Conservation (phyloP, 2,329 filamentous ascomycete genomes). For the Anisogramma anomala region DNA sequence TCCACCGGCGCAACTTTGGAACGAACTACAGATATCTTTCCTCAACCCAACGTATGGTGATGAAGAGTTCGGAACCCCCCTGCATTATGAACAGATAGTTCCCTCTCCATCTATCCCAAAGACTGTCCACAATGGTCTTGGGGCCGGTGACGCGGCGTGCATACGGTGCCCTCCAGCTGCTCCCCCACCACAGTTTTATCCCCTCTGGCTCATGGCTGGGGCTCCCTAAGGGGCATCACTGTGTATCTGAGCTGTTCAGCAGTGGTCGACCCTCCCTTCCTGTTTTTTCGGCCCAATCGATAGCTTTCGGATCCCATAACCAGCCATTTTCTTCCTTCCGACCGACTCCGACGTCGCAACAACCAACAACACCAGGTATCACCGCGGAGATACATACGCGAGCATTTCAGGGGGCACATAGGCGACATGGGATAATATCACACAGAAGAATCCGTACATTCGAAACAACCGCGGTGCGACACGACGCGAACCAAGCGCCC, state of each 20-base stretch:
- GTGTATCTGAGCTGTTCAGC: slow-evolving; percentile 14
- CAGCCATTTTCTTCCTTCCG: slow-evolving; percentile 4
- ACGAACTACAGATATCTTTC: neutral
- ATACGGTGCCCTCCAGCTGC: slow-evolving; percentile 23
- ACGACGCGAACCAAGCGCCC: slow-evolving; percentile 13
- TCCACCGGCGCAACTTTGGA: neutral
- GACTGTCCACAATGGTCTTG: slow-evolving; percentile 32
- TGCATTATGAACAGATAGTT: slow-evolving; percentile 8
- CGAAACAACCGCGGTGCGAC: slow-evolving; percentile 17
- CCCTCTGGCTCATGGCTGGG: slow-evolving; percentile 15
- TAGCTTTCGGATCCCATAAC: neutral
- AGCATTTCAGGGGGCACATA: slow-evolving; percentile 10
- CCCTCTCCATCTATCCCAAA: neutral
- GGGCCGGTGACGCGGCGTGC: slow-evolving; percentile 33
- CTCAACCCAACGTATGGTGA: slow-evolving; percentile 4
- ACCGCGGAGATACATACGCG: slow-evolving; percentile 2
- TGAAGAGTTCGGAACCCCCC: slow-evolving; percentile 5
- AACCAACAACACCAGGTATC: slow-evolving; percentile 1
- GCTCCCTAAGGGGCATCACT: neutral
- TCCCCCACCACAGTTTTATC: slow-evolving; percentile 33
- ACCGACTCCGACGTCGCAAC: neutral
- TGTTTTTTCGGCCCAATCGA: neutral
- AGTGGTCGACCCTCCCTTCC: neutral
- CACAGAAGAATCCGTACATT: slow-evolving; percentile 17
- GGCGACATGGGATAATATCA: slow-evolving; percentile 14